Conservation (phyloP, 1,284 basidiomycete genomes). For the Abortiporus biennis region DNA sequence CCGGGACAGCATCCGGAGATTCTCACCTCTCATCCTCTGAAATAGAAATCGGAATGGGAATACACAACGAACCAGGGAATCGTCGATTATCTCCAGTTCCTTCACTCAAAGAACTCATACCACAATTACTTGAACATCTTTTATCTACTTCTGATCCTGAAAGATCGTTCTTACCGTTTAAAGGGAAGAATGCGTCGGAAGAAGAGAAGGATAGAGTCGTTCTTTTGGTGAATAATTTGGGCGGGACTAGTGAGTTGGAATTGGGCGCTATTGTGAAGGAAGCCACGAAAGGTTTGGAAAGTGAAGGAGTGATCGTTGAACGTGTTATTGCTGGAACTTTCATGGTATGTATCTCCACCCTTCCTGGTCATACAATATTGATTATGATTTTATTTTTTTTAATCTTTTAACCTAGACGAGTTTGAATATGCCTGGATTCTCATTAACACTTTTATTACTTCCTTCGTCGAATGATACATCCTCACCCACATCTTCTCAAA, state of each 20-base stretch:
- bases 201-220: conserved; percentile 51
- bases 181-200: conserved; percentile 44
- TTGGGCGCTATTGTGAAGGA: conserved; percentile 66
- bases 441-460: conserved; percentile 80
- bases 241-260: conserved; percentile 85
- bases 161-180: conserved; percentile 81
- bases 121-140: conserved; percentile 67
- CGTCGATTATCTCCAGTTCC: conserved; percentile 68
- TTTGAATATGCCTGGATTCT: conserved; percentile 94
- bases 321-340: conserved; percentile 75
- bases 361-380: too few species aligned
- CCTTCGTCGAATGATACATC: conserved; percentile 39
- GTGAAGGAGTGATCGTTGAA: conserved; percentile 51
- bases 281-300: conserved; percentile 47
- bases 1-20: conserved; percentile 64
- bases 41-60: conserved; percentile 86
- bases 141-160: conserved; percentile 75
- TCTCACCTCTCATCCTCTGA: conserved; percentile 60
- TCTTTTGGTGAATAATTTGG: conserved; percentile 75
- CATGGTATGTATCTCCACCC: conserved; percentile 65
- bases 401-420: conserved; percentile 82
- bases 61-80: conserved; percentile 90
- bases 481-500: conserved; percentile 33
- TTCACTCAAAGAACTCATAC: conserved; percentile 63
- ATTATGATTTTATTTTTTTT: too few species aligned